A percentile compares a stretch with the other conserved stretches of the same genome.
These are phyloP conservation scores for Elaeis guineensis DNA, from an alignment of 176 grass and related monocot species.

Conservation along the genomic window DNA sequence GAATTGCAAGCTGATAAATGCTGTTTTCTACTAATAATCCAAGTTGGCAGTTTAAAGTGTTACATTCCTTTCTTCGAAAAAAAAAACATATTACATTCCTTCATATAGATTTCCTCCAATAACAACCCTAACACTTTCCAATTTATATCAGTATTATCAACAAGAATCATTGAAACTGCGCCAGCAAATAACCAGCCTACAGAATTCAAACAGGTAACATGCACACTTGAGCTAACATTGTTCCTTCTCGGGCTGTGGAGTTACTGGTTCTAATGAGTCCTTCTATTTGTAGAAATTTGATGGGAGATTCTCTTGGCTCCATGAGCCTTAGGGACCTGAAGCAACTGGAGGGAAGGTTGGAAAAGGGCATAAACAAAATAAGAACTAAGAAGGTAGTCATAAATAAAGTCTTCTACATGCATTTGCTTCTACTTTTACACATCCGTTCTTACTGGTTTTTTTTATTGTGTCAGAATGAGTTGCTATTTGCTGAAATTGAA, in stretches of 20 bases:
- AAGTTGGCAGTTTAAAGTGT: background rate
- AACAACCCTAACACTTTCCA: background rate
- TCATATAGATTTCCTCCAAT: no score
- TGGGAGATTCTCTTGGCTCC: slow-evolving; percentile 44
- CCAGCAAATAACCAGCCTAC: slow-evolving; percentile 45
- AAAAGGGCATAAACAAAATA: slow-evolving; percentile 73
- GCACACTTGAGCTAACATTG: background rate
- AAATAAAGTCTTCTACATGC: background rate
- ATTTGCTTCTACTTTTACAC: no score
- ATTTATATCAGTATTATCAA: slow-evolving; percentile 51
- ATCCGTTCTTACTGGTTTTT: background rate
- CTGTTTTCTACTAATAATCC: no score
- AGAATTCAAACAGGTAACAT: slow-evolving; percentile 66
- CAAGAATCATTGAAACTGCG: slow-evolving; percentile 71
- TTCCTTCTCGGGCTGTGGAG: background rate
- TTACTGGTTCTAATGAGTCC: slow-evolving; percentile 6
- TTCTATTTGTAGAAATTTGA: slow-evolving; percentile 35
- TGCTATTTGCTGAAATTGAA: slow-evolving; percentile 44
- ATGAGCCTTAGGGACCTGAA: slow-evolving; percentile 50
- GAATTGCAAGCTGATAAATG: no score
- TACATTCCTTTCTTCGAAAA: slow-evolving; percentile 6
- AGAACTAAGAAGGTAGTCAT: slow-evolving; percentile 66
- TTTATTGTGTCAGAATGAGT: slow-evolving; percentile 45
- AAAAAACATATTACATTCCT: slow-evolving; percentile 3
- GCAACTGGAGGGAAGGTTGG: slow-evolving; percentile 54